Conservation (phyloP, 495 filamentous ascomycete genomes). For the Cladorrhinum samala region DNA sequence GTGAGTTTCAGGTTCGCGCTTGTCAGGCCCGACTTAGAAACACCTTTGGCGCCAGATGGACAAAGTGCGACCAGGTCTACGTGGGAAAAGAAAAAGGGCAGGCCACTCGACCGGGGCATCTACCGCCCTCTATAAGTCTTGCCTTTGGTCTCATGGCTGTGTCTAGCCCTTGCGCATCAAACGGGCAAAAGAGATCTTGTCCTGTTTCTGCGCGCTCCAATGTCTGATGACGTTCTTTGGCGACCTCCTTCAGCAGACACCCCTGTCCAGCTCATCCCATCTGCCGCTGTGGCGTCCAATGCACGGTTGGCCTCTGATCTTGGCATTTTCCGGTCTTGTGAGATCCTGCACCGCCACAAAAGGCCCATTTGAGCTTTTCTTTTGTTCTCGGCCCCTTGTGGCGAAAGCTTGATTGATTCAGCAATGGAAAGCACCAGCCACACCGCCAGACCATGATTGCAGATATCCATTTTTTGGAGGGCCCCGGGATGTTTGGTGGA, state of each 20-base stretch:
- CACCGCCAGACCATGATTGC: too few relatives aligned
- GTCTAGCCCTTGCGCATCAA: constrained; percentile 6
- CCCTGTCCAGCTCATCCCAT: neutral
- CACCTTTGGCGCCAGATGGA: constrained; percentile 12
- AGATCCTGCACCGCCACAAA: constrained; percentile 16
- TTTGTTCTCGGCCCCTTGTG: constrained; percentile 1
- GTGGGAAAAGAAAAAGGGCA: neutral
- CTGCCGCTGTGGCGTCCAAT: neutral
- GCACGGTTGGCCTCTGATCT: constrained; percentile 1
- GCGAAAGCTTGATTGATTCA: constrained; percentile 16
- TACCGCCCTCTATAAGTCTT: constrained; percentile 9
- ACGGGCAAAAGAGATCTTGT: neutral
- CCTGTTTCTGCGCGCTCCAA: constrained; percentile 1
- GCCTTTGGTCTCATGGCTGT: constrained; percentile 9
- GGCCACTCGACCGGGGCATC: neutral
- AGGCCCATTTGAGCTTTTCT: too few relatives aligned
- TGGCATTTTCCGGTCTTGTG: too few relatives aligned
- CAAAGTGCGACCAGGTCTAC: constrained; percentile 1
- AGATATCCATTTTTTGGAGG: neutral
- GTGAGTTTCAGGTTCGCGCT: constrained; percentile 23
- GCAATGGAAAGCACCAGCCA: neutral
- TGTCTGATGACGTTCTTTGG: constrained; percentile 8
- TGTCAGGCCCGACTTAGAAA: constrained; percentile 13
- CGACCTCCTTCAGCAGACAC: neutral
- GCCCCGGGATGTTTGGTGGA: constrained; percentile 7